Evolutionary conservation across 2,329 filamentous ascomycete genomes (phyloP).

Genomic region (Neocatenulostroma microsporum): DNA sequence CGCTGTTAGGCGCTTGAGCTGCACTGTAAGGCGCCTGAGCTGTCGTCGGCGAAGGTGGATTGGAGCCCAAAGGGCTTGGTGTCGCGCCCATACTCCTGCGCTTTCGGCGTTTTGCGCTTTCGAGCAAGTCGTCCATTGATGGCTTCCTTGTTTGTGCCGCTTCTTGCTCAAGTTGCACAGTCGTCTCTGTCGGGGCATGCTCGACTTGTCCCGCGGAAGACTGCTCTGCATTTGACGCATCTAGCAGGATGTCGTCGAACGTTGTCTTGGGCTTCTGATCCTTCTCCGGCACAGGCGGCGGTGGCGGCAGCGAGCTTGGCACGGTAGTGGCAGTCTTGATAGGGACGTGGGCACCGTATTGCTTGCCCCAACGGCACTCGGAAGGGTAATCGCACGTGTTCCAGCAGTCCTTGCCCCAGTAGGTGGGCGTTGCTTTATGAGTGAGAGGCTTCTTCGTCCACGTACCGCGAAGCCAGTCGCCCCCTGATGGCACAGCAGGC

Average conservation of each 20-base stretch:
- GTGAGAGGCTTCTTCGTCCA: slow-evolving; percentile 10
- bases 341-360: slow-evolving; percentile 21
- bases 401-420: slow-evolving; percentile 35
- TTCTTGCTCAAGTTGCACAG: slow-evolving; percentile 1
- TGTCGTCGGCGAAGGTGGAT: slow-evolving; percentile 14
- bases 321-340: slow-evolving; percentile 4
- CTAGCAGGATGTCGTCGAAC: slow-evolving; percentile 23
- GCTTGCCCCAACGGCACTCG: slow-evolving; percentile 38
- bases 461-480: slow-evolving; percentile 14
- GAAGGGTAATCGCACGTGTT: slow-evolving; percentile 39
- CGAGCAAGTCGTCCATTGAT: slow-evolving; percentile 22
- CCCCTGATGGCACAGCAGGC: slow-evolving; percentile 8
- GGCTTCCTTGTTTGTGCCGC: slow-evolving; percentile 14
- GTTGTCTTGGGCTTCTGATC: slow-evolving; percentile 15
- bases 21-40: neutral
- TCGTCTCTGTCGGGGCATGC: neutral
- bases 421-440: neutral
- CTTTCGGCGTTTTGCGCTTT: slow-evolving; percentile 22
- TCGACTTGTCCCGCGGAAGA: slow-evolving; percentile 12
- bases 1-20: neutral
- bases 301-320: slow-evolving; percentile 1
- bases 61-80: slow-evolving; percentile 21
- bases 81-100: slow-evolving; percentile 16
- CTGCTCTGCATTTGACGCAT: slow-evolving; percentile 8
- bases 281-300: slow-evolving; percentile 5